Evolutionary conservation across 371 early-diverging fungal species (phyloP).

Genomic region (Actinomucor elegans): DNA sequence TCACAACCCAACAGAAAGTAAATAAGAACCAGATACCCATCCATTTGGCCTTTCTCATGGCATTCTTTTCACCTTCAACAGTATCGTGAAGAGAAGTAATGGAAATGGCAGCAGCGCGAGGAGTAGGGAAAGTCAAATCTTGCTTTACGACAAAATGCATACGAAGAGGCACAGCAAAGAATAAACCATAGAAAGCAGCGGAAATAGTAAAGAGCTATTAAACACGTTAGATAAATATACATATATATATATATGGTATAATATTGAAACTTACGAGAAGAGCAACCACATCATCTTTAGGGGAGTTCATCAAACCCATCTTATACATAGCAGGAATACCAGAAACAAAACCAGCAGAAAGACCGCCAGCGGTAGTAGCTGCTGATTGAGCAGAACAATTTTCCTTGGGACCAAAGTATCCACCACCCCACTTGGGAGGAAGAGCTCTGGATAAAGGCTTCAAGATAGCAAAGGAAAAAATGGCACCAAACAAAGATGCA

Average conservation of each 20-base stretch:
- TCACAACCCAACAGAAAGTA: conserved; percentile 49
- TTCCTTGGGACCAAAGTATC: conserved; percentile 70
- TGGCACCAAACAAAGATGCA: conserved; percentile 70
- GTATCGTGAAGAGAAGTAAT: conserved; percentile 63
- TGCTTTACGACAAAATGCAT: conserved; percentile 70
- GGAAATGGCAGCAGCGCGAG: conserved; percentile 68
- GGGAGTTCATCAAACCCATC: conserved; percentile 55
- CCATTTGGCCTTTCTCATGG: conserved; percentile 45
- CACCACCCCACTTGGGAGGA: conserved; percentile 54
- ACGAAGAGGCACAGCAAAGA: conserved; percentile 77
- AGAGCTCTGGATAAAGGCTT: conserved; percentile 56
- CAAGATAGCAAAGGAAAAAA: conserved; percentile 68
- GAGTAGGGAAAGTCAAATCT: conserved; percentile 71
- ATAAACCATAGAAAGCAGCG: conserved; percentile 73
- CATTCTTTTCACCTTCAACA: conserved; percentile 42
- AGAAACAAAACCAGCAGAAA: conserved; percentile 68
- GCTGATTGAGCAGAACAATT: conserved; percentile 70
- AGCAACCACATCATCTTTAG: conserved; percentile 50
- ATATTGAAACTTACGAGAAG: conserved; percentile 20
- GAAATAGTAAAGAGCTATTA: conserved; percentile 53
- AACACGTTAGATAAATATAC: neutral
- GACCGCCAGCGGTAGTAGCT: conserved; percentile 72
- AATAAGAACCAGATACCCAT: conserved; percentile 52
- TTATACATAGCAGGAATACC: conserved; percentile 76
- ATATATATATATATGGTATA: too few species aligned